Percentiles rank a stretch among this genome's conserved stretches.
These are phyloP conservation scores for Podosphaera fusca DNA, from an alignment of 2,329 filamentous ascomycete species.

Conservation along the genomic window DNA sequence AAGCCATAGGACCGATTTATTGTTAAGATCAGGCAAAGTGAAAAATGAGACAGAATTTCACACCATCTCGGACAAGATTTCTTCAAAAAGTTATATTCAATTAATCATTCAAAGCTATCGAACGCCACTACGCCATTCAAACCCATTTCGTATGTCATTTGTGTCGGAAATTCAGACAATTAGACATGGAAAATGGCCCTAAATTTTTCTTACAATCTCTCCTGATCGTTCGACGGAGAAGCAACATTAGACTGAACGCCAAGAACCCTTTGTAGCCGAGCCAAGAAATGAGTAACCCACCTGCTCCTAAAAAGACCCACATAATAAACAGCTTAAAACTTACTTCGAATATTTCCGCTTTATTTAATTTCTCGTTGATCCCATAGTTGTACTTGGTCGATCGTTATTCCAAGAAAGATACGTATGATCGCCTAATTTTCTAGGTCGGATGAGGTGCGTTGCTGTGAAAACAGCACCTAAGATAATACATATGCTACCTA, in stretches of 20 bases:
- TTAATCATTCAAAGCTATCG: too few relatives aligned
- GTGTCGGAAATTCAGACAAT: too few relatives aligned
- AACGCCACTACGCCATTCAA: too few relatives aligned
- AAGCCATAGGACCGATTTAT: too few relatives aligned
- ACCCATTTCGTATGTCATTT: too few relatives aligned
- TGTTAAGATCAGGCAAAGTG: too few relatives aligned
- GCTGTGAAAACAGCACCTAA: conserved; percentile 74
- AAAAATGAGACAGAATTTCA: too few relatives aligned
- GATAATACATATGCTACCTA: conserved; percentile 78
- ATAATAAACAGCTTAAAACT: not conserved
- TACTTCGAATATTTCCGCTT: not conserved
- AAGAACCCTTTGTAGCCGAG: not conserved
- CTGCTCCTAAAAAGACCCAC: not conserved
- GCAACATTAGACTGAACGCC: not conserved
- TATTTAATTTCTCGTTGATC: conserved; percentile 28
- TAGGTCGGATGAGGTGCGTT: conserved; percentile 77
- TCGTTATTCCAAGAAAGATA: conserved; percentile 91
- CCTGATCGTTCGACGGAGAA: not conserved
- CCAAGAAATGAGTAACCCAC: not conserved
- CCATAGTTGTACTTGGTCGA: conserved; percentile 28
- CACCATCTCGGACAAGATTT: too few relatives aligned
- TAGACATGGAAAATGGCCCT: too few relatives aligned
- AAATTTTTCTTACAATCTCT: too few relatives aligned
- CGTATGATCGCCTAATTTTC: conserved; percentile 93
- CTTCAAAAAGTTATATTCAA: too few relatives aligned